A percentile compares a stretch with the other conserved stretches of the same genome.
Evolutionary conservation across 2,329 filamentous ascomycete species (phyloP).

Genomic region (Aschersonia sp.): DNA sequence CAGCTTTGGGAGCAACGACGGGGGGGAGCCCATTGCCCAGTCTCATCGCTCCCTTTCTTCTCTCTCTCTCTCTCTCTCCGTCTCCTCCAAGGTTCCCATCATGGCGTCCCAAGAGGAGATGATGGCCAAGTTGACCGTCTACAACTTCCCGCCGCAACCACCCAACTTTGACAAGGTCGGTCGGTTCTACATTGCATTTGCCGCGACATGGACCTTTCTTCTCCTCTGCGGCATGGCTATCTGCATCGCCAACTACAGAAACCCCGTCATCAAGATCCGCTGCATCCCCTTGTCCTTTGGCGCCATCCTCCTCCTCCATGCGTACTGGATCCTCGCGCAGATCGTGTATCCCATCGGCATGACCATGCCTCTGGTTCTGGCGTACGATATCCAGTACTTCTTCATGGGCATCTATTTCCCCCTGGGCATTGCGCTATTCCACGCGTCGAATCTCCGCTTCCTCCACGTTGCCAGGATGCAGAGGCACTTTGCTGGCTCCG

Average conservation of each 20-base stretch:
- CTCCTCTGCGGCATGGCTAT: conserved; percentile 23
- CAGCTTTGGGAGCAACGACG: too few relatives aligned
- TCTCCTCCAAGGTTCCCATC: background rate
- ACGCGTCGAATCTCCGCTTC: conserved; percentile 46
- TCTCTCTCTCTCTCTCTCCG: too few relatives aligned
- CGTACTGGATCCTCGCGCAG: conserved; percentile 26
- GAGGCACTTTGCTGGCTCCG: conserved; percentile 8
- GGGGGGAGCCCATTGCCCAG: too few relatives aligned
- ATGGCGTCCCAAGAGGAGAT: conserved; percentile 10
- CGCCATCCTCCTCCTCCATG: conserved; percentile 23
- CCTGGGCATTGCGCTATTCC: conserved; percentile 49
- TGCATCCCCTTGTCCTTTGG: conserved; percentile 23
- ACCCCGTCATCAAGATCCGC: conserved; percentile 22
- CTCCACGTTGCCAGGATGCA: conserved; percentile 36
- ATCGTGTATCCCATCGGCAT: conserved; percentile 19
- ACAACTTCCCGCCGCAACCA: background rate
- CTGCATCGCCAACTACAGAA: conserved; percentile 19
- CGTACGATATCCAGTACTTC: conserved; percentile 40
- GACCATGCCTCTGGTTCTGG: conserved; percentile 19
- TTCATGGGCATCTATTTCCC: conserved; percentile 51
- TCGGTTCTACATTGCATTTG: conserved; percentile 18
- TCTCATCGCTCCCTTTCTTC: too few relatives aligned
- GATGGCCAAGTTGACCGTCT: conserved; percentile 5
- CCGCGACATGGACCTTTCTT: conserved; percentile 17
- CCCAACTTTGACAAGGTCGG: conserved; percentile 10